phyloP scores from a whole-genome alignment of 2,329 filamentous ascomycete species.

The Fusarium decemcellulare region DNA sequence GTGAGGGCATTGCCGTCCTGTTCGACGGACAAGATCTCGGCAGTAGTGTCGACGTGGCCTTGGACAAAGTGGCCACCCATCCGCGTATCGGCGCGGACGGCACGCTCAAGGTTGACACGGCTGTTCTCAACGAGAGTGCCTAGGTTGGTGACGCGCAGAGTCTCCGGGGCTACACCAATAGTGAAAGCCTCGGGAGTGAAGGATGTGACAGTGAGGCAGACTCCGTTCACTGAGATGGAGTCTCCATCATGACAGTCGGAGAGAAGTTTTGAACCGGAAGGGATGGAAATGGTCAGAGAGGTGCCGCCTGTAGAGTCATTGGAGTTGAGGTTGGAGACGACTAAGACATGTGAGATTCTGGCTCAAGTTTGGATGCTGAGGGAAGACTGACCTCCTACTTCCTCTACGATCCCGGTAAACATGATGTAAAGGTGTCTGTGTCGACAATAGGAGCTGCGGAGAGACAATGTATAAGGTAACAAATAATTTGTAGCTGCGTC shows the following conservation, averaged over 20 bases:
- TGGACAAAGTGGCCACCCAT: constrained; percentile 99
- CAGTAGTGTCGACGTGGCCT: constrained; percentile 94
- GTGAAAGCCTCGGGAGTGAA: constrained; percentile 76
- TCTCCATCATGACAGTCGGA: constrained; percentile 89
- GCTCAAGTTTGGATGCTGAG: not conserved
- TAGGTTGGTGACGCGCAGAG: constrained; percentile 95
- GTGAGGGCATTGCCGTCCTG: constrained; percentile 93
- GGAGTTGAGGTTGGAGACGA: constrained; percentile 84
- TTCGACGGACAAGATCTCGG: constrained; percentile 78
- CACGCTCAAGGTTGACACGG: constrained; percentile 92
- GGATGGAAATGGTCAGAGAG: constrained; percentile 86
- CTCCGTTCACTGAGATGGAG: constrained; percentile 95
- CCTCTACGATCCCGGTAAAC: constrained; percentile 97
- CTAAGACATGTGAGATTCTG: constrained; percentile 65
- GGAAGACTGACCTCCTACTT: constrained; percentile 83
- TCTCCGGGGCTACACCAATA: constrained; percentile 95
- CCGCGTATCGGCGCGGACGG: constrained; percentile 89
- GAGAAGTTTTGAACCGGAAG: constrained; percentile 79
- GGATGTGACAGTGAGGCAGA: constrained; percentile 88
- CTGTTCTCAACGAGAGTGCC: constrained; percentile 77
- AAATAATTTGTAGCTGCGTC: not conserved
- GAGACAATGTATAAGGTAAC: not conserved
- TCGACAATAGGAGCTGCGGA: not conserved
- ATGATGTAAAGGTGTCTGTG: constrained; percentile 63
- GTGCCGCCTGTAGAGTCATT: constrained; percentile 90